Evolutionary conservation across 805 yeast genomes (phyloP).

Genomic region (Wickerhamomyces mucosus): DNA sequence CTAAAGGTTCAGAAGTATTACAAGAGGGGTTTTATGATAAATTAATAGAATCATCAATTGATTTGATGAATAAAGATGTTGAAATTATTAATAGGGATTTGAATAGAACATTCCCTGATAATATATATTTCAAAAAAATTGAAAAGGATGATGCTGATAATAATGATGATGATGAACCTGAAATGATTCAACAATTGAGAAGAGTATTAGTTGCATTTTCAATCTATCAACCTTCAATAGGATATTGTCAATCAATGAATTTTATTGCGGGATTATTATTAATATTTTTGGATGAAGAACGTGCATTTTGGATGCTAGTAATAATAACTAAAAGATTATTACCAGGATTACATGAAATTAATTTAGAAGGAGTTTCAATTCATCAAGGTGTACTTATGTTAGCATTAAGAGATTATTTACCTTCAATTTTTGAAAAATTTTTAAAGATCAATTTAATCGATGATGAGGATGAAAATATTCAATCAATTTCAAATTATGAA

Average conservation of each 20-base stretch:
- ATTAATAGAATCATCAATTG: conserved; percentile 49
- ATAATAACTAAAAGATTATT: conserved; percentile 76
- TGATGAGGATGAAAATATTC: conserved; percentile 25
- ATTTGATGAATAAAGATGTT: conserved; percentile 57
- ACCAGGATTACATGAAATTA: conserved; percentile 87
- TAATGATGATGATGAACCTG: conserved; percentile 37
- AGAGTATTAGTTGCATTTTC: conserved; percentile 81
- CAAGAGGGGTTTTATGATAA: conserved; percentile 57
- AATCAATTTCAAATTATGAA: conserved; percentile 23
- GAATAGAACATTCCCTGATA: conserved; percentile 93
- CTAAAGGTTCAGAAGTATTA: conserved; percentile 54
- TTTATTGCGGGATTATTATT: conserved; percentile 83
- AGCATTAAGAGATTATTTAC: conserved; percentile 75
- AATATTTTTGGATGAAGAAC: conserved; percentile 82
- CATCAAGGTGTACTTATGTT: conserved; percentile 93
- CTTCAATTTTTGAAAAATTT: conserved; percentile 63
- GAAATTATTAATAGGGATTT: conserved; percentile 93
- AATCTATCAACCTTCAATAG: conserved; percentile 77
- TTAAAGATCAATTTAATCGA: conserved; percentile 24
- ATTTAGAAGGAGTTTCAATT: conserved; percentile 86
- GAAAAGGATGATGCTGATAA: conserved; percentile 18
- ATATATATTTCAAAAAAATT: conserved; percentile 53
- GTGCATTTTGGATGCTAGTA: conserved; percentile 92
- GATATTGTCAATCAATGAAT: conserved; percentile 93
- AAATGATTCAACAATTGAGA: conserved; percentile 61